A percentile compares a stretch with the other conserved stretches of the same genome.
phyloP scores from a whole-genome alignment of 371 early-diverging fungal species.

The Mortierella sp. region DNA sequence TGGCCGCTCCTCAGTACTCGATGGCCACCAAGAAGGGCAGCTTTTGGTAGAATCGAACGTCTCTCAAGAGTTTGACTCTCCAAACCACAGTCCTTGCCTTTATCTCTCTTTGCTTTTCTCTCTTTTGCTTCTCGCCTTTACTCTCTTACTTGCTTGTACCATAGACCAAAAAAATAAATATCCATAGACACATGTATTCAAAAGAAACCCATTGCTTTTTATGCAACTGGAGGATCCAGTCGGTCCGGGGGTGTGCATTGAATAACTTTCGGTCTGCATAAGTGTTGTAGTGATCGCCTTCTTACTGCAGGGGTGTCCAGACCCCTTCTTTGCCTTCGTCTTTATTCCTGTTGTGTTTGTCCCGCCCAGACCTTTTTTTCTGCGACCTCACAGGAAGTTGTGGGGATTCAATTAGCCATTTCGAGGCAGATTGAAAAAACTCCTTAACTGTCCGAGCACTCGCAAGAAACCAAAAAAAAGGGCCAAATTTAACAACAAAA shows the following conservation, averaged over 20 bases:
- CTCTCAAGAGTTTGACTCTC: not conserved
- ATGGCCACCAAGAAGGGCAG: constrained; percentile 40
- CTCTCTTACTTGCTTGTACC: not conserved
- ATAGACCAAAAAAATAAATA: constrained; percentile 8
- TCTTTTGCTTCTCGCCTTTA: not conserved
- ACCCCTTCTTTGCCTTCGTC: not conserved
- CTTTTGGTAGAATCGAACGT: constrained; percentile 25
- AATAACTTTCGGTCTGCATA: not conserved
- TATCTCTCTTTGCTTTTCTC: not conserved
- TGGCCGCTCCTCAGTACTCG: constrained; percentile 35
- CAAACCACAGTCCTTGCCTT: not conserved
- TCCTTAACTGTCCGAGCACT: not conserved
- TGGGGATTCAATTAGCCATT: not conserved
- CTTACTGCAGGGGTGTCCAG: not conserved
- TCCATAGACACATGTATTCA: not conserved
- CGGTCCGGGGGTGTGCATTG: too few relatives aligned
- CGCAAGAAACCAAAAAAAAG: not conserved
- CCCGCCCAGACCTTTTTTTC: not conserved
- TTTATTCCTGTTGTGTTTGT: not conserved
- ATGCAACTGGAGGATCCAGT: not conserved
- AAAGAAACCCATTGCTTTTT: not conserved
- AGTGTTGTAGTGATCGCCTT: not conserved
- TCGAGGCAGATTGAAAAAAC: not conserved
- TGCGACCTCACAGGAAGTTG: not conserved
- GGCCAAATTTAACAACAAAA: not conserved